Base-by-base conservation (phyloP, 2,329 filamentous ascomycete genomes). In the Cryphonectria japonica region DNA sequence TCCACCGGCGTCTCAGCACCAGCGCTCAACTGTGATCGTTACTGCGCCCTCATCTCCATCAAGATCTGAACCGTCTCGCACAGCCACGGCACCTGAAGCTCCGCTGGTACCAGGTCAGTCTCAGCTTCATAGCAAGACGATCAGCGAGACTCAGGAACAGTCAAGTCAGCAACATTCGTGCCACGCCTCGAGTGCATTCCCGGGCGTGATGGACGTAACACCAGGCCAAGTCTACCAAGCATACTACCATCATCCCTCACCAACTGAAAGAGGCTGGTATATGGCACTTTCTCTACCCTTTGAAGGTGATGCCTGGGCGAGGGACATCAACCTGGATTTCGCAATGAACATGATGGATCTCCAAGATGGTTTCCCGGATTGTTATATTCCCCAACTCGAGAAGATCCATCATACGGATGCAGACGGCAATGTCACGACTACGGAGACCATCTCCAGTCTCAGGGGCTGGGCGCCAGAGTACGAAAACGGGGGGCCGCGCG, bases 211-310 rank as follows among this genome's bases (percentile, higher is more conserved):
- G 1, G 7, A 68, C 41, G 59, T 61, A 11, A n/a, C 14, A 3
- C 50, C 66, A 2, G 71, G 71, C n/a, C 41, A 70, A 6, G 37
- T 72, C 39, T 72, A 72, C 71, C 60, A 72, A 11, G 68, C 65
- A 16, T 72, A 65, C 46, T 72, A 72, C 60, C 54, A 66, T 14
- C 46, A 67, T 29, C 13, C 26, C 11, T 59, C 54, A 19, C 2
- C 54, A 7, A 13, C 26, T 32, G 54, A 59, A 8, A 59, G 54
- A 14, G 54, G 54, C 5, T 59, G 54, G 54, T 72, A 69, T 57
- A 68, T 68, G 64, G 69, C 68, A 41, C 61, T 68, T 0, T 19
- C 37, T 1, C 52, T 72, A 6, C 70, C 70, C 13, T 70, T 29
- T 65, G 26, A 46, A 14, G 52, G 65, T 39, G 52, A 41, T 26